Percentiles rank a stretch among this genome's conserved stretches.
phyloP scores from a whole-genome alignment of 371 early-diverging fungal genomes.

The Batkoa obscura region DNA sequence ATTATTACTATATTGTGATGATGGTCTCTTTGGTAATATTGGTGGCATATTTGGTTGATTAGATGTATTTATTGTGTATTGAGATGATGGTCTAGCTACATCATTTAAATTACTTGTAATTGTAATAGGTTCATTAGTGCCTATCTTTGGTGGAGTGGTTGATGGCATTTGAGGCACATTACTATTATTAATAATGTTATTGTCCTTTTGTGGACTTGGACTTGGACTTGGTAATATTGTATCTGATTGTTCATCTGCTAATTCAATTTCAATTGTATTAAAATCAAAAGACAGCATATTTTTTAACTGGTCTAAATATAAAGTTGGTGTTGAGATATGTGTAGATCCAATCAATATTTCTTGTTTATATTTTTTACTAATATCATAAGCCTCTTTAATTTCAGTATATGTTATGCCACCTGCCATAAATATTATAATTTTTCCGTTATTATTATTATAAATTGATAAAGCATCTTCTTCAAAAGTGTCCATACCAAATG shows the following conservation, averaged over 20 bases:
- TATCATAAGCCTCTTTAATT: conserved; percentile 65
- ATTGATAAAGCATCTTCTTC: not conserved
- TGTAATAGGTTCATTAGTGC: too few relatives aligned
- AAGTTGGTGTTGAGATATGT: not conserved
- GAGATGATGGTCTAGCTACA: too few relatives aligned
- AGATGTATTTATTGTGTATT: too few relatives aligned
- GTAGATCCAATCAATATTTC: conserved; percentile 59
- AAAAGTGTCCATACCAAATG: not conserved
- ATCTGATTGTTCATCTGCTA: too few relatives aligned
- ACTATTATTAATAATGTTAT: not conserved
- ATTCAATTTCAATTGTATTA: too few relatives aligned
- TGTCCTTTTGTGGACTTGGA: not conserved
- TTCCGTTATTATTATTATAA: not conserved
- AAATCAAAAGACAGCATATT: not conserved
- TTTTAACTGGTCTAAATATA: not conserved
- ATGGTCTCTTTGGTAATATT: too few relatives aligned
- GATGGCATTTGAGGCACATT: not conserved
- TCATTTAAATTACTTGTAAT: too few relatives aligned
- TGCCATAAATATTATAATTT: conserved; percentile 47
- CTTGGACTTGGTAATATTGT: too few relatives aligned
- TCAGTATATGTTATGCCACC: conserved; percentile 93
- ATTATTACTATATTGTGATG: too few relatives aligned
- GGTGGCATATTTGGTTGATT: too few relatives aligned
- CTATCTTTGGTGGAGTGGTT: too few relatives aligned
- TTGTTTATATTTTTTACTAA: conserved; percentile 38